Base-by-base conservation (phyloP, 805 yeast species). In the Pichia nanzhaoensis region DNA sequence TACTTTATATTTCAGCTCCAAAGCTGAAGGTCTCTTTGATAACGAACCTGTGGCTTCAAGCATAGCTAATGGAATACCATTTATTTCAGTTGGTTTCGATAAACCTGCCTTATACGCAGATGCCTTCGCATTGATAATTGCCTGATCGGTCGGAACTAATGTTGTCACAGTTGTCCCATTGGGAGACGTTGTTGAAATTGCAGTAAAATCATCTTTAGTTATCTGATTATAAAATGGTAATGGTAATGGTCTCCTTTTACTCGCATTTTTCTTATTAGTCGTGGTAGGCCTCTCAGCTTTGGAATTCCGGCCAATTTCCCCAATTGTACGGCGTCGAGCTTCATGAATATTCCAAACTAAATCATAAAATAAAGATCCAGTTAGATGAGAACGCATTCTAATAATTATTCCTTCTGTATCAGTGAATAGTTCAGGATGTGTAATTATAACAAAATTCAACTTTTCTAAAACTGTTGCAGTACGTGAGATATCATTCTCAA, bases 311-410 rank as follows among this genome's bases (percentile, higher is more conserved):
- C 70, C 68, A 14, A 41, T 40, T 37, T 61, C 63, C 47, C 71
- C 75, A 40, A 73, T 55, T 32, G 75, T 73, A 44, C 95, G 69
- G 59, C 96, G 71, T 60, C 95, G 73, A 1, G 96, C 96, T 58
- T 90, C 97, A 63, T 90, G 97, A 39, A 90, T 83, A 61, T 95
- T 84, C 89, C 95, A 89, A 12, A 90, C 91, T 42, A 90, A 70
- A 63, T 90, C 97, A 59, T 90, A 90, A 56, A 90, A 90, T 42
- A 90, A 64, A 0, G 96, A 88, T 1, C 93, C 95, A 0, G 96
- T 84, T 54, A 90, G 70, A 63, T 90, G 97, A 0, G 95, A 86
- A 56, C 97, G 74, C 95, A 90, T 90, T 47, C 90, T 73, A 3
- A 85, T 76, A 40, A 90, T 85, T 27, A 90, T 84, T 3, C 85